Evolutionary conservation across 169 alveolate genomes (phyloP).

Genomic region (Sarcocystis neurona): DNA sequence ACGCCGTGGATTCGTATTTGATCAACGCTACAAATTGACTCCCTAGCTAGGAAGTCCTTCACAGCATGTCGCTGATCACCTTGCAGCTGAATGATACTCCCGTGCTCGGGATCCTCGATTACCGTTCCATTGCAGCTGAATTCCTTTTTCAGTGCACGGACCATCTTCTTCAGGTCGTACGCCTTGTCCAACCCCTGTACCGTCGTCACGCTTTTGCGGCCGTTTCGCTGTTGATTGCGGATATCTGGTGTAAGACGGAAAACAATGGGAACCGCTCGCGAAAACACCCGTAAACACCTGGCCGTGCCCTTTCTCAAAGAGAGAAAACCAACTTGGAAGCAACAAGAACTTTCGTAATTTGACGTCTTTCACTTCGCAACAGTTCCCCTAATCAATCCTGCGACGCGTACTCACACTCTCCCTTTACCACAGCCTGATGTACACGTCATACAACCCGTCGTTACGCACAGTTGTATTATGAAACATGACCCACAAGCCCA

Average conservation of each 20-base stretch:
- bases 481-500: too few relatives aligned
- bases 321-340: too few relatives aligned
- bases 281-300: too few relatives aligned
- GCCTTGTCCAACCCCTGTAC: slow-evolving; percentile 91
- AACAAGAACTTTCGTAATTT: too few relatives aligned
- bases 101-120: slow-evolving; percentile 89
- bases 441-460: too few relatives aligned
- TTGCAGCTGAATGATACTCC: slow-evolving; percentile 89
- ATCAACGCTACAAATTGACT: slow-evolving; percentile 84
- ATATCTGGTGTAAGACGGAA: slow-evolving; percentile 64
- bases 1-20: slow-evolving; percentile 91
- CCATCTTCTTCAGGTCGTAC: slow-evolving; percentile 89
- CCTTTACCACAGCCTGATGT: too few relatives aligned
- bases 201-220: slow-evolving; percentile 92
- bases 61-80: slow-evolving; percentile 84
- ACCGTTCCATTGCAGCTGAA: slow-evolving; percentile 94
- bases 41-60: slow-evolving; percentile 86
- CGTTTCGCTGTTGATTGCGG: slow-evolving; percentile 93
- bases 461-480: too few relatives aligned
- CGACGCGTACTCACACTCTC: too few relatives aligned
- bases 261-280: background rate
- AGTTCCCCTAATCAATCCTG: too few relatives aligned
- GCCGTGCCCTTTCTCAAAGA: too few relatives aligned
- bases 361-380: too few relatives aligned
- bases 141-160: slow-evolving; percentile 87